Conservation (phyloP, 1,284 basidiomycete species). For the Puccinia coronata region DNA sequence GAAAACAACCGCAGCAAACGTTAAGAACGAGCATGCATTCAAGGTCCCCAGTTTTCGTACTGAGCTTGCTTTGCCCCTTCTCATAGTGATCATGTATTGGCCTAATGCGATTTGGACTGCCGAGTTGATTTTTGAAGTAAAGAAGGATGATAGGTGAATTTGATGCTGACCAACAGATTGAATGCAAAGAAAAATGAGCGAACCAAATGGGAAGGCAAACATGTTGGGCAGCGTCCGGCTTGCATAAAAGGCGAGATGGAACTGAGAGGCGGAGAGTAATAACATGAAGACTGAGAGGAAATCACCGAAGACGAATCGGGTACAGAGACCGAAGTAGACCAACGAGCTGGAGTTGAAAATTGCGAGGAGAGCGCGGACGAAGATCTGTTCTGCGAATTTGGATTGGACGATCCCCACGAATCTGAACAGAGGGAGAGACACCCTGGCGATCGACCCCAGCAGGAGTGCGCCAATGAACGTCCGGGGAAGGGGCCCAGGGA, state of each 20-base stretch:
- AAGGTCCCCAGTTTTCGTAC: conserved; percentile 50
- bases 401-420: conserved; percentile 62
- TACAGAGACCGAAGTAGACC: conserved; percentile 67
- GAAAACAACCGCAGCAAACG: conserved; percentile 71
- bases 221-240: conserved; percentile 91
- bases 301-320: conserved; percentile 68
- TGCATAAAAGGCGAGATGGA: conserved; percentile 91
- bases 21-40: conserved; percentile 62
- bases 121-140: conserved; percentile 61
- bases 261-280: conserved; percentile 75
- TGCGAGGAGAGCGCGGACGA: conserved; percentile 72
- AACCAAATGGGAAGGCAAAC: conserved; percentile 79
- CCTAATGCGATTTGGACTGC: conserved; percentile 61
- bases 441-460: conserved; percentile 60
- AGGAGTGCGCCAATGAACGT: conserved; percentile 76
- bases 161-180: not conserved
- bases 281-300: conserved; percentile 67
- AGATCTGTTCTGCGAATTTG: conserved; percentile 68
- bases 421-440: conserved; percentile 62
- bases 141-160: conserved; percentile 60
- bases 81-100: conserved; percentile 60
- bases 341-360: conserved; percentile 69
- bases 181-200: conserved; percentile 52
- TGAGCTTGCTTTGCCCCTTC: conserved; percentile 48
- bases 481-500: conserved; percentile 85